A percentile compares a stretch with the other conserved stretches of the same genome.
phyloP scores from a whole-genome alignment of 1,139 yeast species.

The Zygoascus hellenicus region DNA sequence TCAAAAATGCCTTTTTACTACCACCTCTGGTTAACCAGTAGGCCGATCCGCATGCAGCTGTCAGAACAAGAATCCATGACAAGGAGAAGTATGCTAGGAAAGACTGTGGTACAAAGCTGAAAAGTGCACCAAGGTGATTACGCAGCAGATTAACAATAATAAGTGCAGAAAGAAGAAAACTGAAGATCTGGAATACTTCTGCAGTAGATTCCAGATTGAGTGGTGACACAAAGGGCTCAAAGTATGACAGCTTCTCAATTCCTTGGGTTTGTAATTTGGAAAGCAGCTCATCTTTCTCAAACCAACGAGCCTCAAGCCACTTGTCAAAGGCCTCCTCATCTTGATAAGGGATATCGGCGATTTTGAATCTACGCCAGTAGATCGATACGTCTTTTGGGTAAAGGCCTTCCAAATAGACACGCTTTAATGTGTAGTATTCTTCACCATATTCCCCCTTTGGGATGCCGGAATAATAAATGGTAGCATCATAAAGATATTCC shows the following conservation, averaged over 20 bases:
- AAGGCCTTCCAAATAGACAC: slow-evolving; percentile 59
- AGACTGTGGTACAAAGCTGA: background rate
- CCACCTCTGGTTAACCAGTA: too few relatives aligned
- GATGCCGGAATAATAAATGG: slow-evolving; percentile 77
- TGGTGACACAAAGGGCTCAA: slow-evolving; percentile 16
- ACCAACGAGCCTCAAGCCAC: slow-evolving; percentile 79
- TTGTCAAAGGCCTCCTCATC: slow-evolving; percentile 54
- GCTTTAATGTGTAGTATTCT: slow-evolving; percentile 59
- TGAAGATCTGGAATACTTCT: slow-evolving; percentile 32
- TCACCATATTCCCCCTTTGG: slow-evolving; percentile 64
- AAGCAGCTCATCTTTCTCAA: slow-evolving; percentile 67
- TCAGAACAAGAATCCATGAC: too few relatives aligned
- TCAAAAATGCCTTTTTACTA: too few relatives aligned
- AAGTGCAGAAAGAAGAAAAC: slow-evolving; percentile 29
- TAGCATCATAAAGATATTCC: slow-evolving; percentile 71
- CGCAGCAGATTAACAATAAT: slow-evolving; percentile 6
- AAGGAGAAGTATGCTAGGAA: too few relatives aligned
- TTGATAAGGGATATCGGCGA: slow-evolving; percentile 62
- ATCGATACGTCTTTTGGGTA: slow-evolving; percentile 65
- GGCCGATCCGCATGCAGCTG: too few relatives aligned
- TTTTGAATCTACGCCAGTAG: slow-evolving; percentile 52
- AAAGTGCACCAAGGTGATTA: background rate
- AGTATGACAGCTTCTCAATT: slow-evolving; percentile 27
- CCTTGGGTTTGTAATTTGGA: slow-evolving; percentile 56
- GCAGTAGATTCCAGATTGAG: slow-evolving; percentile 24